Base-by-base conservation (phyloP, 2,329 filamentous ascomycete species). In the Fusarium keratoplasticum region DNA sequence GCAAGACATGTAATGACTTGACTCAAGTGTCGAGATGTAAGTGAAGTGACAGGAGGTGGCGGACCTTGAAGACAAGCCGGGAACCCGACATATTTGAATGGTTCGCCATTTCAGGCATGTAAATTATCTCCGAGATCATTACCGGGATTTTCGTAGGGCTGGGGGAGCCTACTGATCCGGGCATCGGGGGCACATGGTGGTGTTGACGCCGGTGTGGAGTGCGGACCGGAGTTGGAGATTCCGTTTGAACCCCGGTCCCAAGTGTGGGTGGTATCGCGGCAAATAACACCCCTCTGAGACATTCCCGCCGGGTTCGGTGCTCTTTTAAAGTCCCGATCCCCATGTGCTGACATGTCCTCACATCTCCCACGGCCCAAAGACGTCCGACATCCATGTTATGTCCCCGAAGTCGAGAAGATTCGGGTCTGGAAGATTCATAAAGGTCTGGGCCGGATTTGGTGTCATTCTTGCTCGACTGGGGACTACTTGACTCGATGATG, bases 351-450 rank as follows among this genome's bases (percentile, higher is more conserved):
- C n/a, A 35, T 29, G 38, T 47, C 52, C 22, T 73, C 68, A 82
- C 44, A 80, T 80, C 20, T 83, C 81, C 82, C 82, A 83, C 6
- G 82, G 80, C 1, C 81, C 81, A 74, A 83, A 83, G 6, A 82
- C 78, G 44, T 83, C 82, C 18, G 80, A 78, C 81, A 84, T 83
- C 82, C 82, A 84, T 20, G 78, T 72, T 57, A 83, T 70, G 67
- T 84, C 82, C 8, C 74, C 77, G 52, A 83, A 80, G 61, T 83
- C 82, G 54, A 80, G 72, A 27, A 75, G 72, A 8, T 73, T 76
- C n/a, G 72, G 61, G 27, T 72, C 79, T 10, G 64, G 59, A 42
- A 78, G 64, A 42, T 73, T 76, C 38, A 78, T 73, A 62, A 73
- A 27, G 35, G 73, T 33, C 58, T 76, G 69, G 38, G 31, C 59